Evolutionary conservation across 164 flowering plant species (phyloP).

Genomic region (Magnolia changhungtana): DNA sequence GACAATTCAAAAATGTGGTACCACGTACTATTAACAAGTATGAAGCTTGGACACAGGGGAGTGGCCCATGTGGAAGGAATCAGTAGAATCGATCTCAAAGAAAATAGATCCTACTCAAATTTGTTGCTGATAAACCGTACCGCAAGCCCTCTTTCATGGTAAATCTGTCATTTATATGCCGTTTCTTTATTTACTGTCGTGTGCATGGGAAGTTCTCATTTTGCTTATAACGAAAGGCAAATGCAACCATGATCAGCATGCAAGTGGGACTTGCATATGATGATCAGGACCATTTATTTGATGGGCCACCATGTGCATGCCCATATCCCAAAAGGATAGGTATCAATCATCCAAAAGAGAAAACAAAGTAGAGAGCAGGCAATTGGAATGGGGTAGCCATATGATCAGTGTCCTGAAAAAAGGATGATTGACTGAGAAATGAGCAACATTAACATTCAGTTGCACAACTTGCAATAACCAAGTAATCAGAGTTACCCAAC

Average conservation of each 20-base stretch:
- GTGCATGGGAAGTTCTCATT: background rate
- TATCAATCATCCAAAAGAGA: too few species aligned
- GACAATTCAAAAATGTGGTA: conserved; percentile 87
- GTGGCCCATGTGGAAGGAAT: conserved; percentile 70
- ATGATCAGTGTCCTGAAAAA: too few species aligned
- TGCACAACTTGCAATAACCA: too few species aligned
- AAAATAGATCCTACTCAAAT: conserved; percentile 49
- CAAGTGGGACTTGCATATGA: background rate
- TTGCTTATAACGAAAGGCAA: background rate
- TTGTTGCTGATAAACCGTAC: conserved; percentile 86
- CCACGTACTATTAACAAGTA: conserved; percentile 62
- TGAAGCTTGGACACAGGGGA: conserved; percentile 84
- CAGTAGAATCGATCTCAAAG: conserved; percentile 58
- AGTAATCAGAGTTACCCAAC: too few species aligned
- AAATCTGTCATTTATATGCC: conserved; percentile 10
- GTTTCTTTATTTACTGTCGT: background rate
- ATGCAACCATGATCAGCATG: background rate
- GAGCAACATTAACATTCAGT: too few species aligned
- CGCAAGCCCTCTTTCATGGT: conserved; percentile 96
- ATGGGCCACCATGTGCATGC: too few species aligned
- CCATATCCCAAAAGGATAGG: too few species aligned
- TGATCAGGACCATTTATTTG: too few species aligned
- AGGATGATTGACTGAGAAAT: too few species aligned
- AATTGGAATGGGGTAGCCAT: too few species aligned
- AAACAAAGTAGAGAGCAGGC: too few species aligned